Evolutionary conservation across 306 rosid species (phyloP).

Genomic region (Quercus aquifolioides): DNA sequence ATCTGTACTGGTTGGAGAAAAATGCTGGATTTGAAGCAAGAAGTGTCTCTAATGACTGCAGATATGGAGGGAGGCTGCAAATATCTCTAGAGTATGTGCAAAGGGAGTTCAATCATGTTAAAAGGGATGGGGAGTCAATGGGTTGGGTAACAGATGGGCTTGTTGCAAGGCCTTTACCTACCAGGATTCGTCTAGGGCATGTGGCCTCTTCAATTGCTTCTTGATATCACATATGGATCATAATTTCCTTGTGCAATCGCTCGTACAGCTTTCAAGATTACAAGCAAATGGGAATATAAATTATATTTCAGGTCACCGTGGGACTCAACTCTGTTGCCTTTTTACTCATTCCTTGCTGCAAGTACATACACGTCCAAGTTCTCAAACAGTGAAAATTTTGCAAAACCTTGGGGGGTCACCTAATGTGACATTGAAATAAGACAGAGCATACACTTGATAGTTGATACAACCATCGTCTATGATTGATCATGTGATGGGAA

Average conservation of each 20-base stretch:
- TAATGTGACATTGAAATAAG: not conserved
- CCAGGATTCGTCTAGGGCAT: conserved; percentile 46
- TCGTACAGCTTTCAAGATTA: conserved; percentile 13
- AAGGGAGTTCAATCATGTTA: conserved; percentile 73
- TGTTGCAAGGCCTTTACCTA: conserved; percentile 80
- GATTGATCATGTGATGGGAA: conserved; percentile 10
- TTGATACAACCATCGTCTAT: not conserved
- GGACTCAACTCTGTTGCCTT: conserved; percentile 10
- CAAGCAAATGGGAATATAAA: not conserved
- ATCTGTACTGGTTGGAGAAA: conserved; percentile 82
- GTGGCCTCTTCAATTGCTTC: conserved; percentile 15
- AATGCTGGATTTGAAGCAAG: conserved; percentile 69
- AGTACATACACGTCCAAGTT: conserved; percentile 8
- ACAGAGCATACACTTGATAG: conserved; percentile 1
- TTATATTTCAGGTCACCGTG: conserved; percentile 1
- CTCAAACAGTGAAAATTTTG: not conserved
- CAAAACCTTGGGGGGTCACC: conserved; percentile 17
- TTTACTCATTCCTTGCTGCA: conserved; percentile 13
- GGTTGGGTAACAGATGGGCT: conserved; percentile 88
- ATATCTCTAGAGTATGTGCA: conserved; percentile 70
- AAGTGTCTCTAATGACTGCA: conserved; percentile 57
- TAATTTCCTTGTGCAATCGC: conserved; percentile 20
- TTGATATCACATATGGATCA: conserved; percentile 18
- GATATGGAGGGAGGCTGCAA: conserved; percentile 73
- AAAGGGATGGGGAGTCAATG: conserved; percentile 58